These are phyloP conservation scores for Paratinospora sagittata DNA, from an alignment of 164 flowering plant species.

Conservation along the genomic window DNA sequence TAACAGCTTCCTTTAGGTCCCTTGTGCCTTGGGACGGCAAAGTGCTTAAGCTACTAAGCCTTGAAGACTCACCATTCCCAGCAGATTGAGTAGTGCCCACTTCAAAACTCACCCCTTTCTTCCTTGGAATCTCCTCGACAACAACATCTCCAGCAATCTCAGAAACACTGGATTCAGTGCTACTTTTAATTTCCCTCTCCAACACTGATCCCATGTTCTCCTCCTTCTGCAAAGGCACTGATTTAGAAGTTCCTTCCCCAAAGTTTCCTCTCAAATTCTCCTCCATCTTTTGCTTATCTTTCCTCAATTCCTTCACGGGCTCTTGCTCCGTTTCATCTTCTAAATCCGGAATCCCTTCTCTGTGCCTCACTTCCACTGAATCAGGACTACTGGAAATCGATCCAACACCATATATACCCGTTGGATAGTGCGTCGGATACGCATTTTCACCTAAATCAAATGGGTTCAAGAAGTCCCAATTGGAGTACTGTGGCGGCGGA, in stretches of 20 bases:
- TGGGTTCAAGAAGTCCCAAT: conserved; percentile 79
- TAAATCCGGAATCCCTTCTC: conserved; percentile 95
- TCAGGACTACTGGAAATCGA: conserved; percentile 74
- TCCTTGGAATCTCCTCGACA: conserved; percentile 40
- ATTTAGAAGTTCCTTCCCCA: conserved; percentile 41
- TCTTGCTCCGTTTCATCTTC: conserved; percentile 80
- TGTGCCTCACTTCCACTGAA: conserved; percentile 76
- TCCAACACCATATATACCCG: conserved; percentile 32
- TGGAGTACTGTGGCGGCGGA: conserved; percentile 57
- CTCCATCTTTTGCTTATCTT: conserved; percentile 21
- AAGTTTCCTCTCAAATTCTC: conserved; percentile 1
- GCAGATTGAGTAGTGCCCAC: conserved; percentile 34
- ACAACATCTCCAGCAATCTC: conserved; percentile 21
- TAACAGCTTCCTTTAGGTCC: conserved; percentile 71
- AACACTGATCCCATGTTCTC: conserved; percentile 12
- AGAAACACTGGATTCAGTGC: conserved; percentile 32
- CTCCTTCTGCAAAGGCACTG: conserved; percentile 24
- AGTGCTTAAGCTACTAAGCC: conserved; percentile 43
- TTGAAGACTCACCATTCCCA: conserved; percentile 49
- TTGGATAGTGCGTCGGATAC: conserved; percentile 29
- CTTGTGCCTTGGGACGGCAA: conserved; percentile 43
- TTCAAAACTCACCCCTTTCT: conserved; percentile 59
- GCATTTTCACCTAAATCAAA: conserved; percentile 40
- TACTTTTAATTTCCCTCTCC: conserved; percentile 27
- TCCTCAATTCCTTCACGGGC: conserved; percentile 24